These are phyloP conservation scores for Lachnellula hyalina DNA, from an alignment of 2,329 filamentous ascomycete genomes.

Conservation along the genomic window DNA sequence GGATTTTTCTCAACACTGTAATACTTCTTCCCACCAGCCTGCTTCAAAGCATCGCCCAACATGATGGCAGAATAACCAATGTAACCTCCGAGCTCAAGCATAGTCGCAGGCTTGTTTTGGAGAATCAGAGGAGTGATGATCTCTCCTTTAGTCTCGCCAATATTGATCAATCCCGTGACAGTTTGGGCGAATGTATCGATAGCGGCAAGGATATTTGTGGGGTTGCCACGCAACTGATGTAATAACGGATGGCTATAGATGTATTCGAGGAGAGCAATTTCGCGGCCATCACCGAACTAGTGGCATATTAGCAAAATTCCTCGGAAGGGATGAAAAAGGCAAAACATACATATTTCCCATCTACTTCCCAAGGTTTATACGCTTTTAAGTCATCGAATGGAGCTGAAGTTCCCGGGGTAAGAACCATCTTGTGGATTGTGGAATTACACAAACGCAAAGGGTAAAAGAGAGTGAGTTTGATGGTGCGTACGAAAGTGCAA, in stretches of 20 bases:
- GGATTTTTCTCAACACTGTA: slow-evolving; percentile 65
- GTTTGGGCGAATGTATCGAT: slow-evolving; percentile 57
- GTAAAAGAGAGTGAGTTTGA: too few species aligned
- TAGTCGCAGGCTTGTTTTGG: slow-evolving; percentile 58
- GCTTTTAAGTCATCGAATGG: neutral
- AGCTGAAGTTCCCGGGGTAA: neutral
- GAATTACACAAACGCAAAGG: too few species aligned
- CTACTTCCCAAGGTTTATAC: neutral
- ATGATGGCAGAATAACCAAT: slow-evolving; percentile 76
- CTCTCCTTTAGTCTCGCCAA: slow-evolving; percentile 66
- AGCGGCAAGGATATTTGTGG: slow-evolving; percentile 55
- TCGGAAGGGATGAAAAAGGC: neutral
- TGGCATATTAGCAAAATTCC: neutral
- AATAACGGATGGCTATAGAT: slow-evolving; percentile 58
- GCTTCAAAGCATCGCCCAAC: slow-evolving; percentile 60
- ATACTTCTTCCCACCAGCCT: slow-evolving; percentile 44
- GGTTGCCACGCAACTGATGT: slow-evolving; percentile 57
- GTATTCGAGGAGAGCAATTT: slow-evolving; percentile 65
- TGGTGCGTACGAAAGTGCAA: too few species aligned
- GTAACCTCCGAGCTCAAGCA: slow-evolving; percentile 76
- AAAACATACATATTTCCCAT: slow-evolving; percentile 1
- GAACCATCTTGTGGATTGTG: neutral
- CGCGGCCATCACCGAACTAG: slow-evolving; percentile 61
- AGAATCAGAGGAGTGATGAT: slow-evolving; percentile 63
- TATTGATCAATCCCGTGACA: slow-evolving; percentile 59